Conservation (phyloP, 805 yeast species). For the Saturnispora zaruensis region DNA sequence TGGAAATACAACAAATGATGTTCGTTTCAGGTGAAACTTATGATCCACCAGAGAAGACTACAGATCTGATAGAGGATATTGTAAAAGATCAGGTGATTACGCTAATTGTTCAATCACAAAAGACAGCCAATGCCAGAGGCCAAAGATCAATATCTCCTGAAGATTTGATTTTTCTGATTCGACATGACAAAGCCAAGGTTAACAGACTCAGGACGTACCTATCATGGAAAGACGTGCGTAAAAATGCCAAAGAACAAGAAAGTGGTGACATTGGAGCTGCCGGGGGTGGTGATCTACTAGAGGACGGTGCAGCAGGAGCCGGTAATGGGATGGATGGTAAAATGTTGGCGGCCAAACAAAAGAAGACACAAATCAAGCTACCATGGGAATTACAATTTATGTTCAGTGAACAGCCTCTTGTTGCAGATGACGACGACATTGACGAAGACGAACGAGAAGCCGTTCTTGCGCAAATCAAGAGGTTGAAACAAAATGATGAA, state of each 20-base stretch:
- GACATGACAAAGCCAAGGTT: constrained; percentile 92
- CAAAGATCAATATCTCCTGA: constrained; percentile 82
- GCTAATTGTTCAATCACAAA: constrained; percentile 62
- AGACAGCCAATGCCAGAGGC: constrained; percentile 71
- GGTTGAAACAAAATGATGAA: constrained; percentile 89
- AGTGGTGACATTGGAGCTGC: constrained; percentile 34
- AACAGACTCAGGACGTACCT: constrained; percentile 82
- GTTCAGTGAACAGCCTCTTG: constrained; percentile 86
- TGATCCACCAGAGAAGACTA: constrained; percentile 88
- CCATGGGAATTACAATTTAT: constrained; percentile 96
- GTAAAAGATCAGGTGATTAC: constrained; percentile 93
- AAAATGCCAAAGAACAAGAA: constrained; percentile 57
- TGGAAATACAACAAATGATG: constrained; percentile 98
- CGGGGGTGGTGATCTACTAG: constrained; percentile 29
- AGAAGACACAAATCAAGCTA: constrained; percentile 69
- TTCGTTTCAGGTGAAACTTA: constrained; percentile 92
- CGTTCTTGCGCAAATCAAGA: constrained; percentile 74
- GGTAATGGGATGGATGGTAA: constrained; percentile 30
- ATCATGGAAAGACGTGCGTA: constrained; percentile 95
- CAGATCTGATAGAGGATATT: constrained; percentile 89
- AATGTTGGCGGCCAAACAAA: constrained; percentile 43
- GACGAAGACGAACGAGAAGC: constrained; percentile 92
- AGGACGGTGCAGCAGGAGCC: constrained; percentile 28
- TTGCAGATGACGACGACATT: constrained; percentile 44
- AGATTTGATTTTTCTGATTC: constrained; percentile 83